phyloP scores from a whole-genome alignment of 805 yeast species.

The Yarrowia divulgata region DNA sequence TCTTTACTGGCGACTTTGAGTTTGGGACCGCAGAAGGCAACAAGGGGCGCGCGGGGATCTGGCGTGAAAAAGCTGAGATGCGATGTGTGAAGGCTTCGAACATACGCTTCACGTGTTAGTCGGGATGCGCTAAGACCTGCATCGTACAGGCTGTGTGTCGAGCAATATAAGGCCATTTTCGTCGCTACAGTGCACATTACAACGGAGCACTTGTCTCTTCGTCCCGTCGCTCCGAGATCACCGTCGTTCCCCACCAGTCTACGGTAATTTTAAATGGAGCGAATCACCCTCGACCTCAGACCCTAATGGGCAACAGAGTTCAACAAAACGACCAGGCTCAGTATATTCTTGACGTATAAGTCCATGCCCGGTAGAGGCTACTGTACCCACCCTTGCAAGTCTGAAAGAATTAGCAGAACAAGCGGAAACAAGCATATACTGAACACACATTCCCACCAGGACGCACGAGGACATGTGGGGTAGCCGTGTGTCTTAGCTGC shows the following conservation, averaged over 20 bases:
- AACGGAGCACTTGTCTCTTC: too few relatives aligned
- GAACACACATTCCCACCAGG: conserved; percentile 1
- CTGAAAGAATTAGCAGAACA: background rate
- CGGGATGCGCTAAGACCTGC: background rate
- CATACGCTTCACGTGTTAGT: conserved; percentile 4
- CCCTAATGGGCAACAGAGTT: conserved; percentile 24
- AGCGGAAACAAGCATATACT: background rate
- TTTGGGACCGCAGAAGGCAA: conserved; percentile 33
- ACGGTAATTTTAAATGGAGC: conserved; percentile 19
- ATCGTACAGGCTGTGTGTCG: too few relatives aligned
- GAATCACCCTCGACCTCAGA: conserved; percentile 26
- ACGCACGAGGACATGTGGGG: conserved; percentile 28
- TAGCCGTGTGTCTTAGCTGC: conserved; percentile 1
- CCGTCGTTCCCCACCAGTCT: background rate
- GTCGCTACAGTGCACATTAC: too few relatives aligned
- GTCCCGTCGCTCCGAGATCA: background rate
- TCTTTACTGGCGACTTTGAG: conserved; percentile 19
- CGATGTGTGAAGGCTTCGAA: conserved; percentile 21
- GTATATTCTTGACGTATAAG: too few relatives aligned
- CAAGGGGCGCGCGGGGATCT: conserved; percentile 39
- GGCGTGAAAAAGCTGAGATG: conserved; percentile 38
- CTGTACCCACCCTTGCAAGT: conserved; percentile 27
- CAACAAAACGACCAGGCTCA: background rate
- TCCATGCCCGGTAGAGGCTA: too few relatives aligned
- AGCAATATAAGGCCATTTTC: conserved; percentile 8